Base-by-base conservation (phyloP, 345 rosid genomes). In the Heritiera littoralis region DNA sequence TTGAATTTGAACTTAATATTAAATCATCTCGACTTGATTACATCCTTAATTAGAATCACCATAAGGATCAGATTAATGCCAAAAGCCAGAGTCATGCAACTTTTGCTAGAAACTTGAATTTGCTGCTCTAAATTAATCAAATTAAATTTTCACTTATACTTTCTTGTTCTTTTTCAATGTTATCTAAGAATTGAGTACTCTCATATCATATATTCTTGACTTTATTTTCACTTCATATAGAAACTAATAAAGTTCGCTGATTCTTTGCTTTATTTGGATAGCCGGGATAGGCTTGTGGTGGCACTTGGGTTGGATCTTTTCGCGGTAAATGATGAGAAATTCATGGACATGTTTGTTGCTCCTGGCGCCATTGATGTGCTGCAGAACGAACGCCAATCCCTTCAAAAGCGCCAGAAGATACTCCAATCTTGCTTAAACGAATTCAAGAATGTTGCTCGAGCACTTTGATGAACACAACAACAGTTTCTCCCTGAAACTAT, bases 271-370 rank as follows among this genome's bases (percentile, higher is more conserved):
- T 65, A 2, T 66, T 61, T 54, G 74, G 18, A 54, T 69, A 92
- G 99, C 86, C 98, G 93, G 66, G 92, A 94, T 32, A 83, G 91
- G 65, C 88, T 96, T 3, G 90, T 96, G 75, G 97, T 91, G 81
- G 91, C 95, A 64, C 89, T 94, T 41, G 97, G 97, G 4, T 78
- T 94, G 86, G 98, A 96, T 78, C 58, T 96, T 80, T 96, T 96
- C 55, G 98, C 97, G 0, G 98, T 92, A 30, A 94, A 85, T 32
- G 98, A 94, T 35, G 98, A 90, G 58, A 92, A 85, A 82, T 96
- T 96, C 87, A 92, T 90, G 98, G 98, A 96, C 87, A 89, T 96
- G 94, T 94, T 94, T 66, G 94, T 89, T 45, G 94, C 98, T 23
- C 98, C 99, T 17, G 98, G 94, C 52, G 98, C 98, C 38, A 87